phyloP scores from a whole-genome alignment of 2,329 filamentous ascomycete genomes.

The Anthostomella pinea region DNA sequence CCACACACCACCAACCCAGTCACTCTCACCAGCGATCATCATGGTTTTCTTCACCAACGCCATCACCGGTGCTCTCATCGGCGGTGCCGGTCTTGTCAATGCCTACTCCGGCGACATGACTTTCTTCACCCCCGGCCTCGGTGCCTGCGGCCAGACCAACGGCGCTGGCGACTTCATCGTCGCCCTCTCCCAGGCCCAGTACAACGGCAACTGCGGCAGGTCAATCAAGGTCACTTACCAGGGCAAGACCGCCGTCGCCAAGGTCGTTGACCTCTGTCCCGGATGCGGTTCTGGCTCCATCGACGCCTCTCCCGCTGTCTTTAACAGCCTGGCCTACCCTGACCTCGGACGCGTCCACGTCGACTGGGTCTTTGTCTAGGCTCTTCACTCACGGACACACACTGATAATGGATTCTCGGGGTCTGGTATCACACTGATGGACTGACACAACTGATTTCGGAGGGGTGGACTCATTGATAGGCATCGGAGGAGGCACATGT shows the following conservation, averaged over 20 bases:
- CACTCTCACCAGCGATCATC: no score
- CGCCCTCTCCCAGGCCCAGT: constrained; percentile 13
- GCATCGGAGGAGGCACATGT: no score
- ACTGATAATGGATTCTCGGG: no score
- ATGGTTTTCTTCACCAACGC: no score
- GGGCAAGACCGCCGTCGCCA: constrained; percentile 12
- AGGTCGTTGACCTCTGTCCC: constrained; percentile 15
- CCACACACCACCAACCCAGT: no score
- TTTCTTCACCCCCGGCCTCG: constrained; percentile 12
- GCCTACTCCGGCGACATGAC: constrained; percentile 12
- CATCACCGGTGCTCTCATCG: no score
- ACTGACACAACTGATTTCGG: no score
- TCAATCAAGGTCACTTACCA: constrained; percentile 15
- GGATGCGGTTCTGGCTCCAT: constrained; percentile 11
- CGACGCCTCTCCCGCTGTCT: constrained; percentile 15
- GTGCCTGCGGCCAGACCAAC: constrained; percentile 12
- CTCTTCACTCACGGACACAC: no score
- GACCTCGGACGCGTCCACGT: constrained; percentile 8
- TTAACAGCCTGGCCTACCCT: constrained; percentile 14
- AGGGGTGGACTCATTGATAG: no score
- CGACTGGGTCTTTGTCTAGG: constrained; percentile 19
- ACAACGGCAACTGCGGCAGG: constrained; percentile 14
- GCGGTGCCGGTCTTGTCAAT: no score
- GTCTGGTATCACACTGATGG: no score
- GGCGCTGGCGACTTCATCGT: constrained; percentile 11